Evolutionary conservation across 257 asterid species (phyloP).

Genomic region (Henckelia pumila): DNA sequence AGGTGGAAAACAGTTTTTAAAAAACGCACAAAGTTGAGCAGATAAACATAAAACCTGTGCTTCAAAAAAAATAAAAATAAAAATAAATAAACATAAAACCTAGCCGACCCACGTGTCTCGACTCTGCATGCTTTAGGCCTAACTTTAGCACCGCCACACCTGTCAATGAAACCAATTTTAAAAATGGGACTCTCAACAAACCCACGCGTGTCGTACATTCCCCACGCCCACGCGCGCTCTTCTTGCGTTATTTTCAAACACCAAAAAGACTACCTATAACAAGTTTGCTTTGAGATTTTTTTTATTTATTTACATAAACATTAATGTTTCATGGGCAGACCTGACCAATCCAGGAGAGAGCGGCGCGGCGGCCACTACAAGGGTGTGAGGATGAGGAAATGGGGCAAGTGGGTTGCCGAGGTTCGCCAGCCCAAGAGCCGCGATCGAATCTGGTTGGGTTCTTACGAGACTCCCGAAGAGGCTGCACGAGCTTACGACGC

Average conservation of each 20-base stretch:
- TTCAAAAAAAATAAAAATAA: too few relatives aligned
- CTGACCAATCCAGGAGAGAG: conserved; percentile 19
- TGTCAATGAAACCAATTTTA: neutral
- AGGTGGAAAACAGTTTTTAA: too few relatives aligned
- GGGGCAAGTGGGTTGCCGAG: conserved; percentile 50
- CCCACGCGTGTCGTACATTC: neutral
- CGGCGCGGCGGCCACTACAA: conserved; percentile 25
- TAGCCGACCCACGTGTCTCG: conserved; percentile 6
- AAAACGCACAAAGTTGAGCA: too few relatives aligned
- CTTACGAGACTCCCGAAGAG: conserved; percentile 42
- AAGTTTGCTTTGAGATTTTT: too few relatives aligned
- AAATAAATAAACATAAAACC: too few relatives aligned
- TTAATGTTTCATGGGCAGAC: conserved; percentile 35
- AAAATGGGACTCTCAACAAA: neutral
- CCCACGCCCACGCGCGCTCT: neutral
- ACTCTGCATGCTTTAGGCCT: neutral
- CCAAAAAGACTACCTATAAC: too few relatives aligned
- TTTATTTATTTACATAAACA: too few relatives aligned
- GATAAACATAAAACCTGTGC: too few relatives aligned
- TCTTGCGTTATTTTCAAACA: neutral
- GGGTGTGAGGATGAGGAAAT: conserved; percentile 43
- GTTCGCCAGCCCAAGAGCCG: conserved; percentile 43
- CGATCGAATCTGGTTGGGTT: conserved; percentile 42
- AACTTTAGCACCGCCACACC: neutral
- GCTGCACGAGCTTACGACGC: conserved; percentile 45